phyloP scores from a whole-genome alignment of 2,329 filamentous ascomycete species.

The Aspergillus oerlinghausenensis region DNA sequence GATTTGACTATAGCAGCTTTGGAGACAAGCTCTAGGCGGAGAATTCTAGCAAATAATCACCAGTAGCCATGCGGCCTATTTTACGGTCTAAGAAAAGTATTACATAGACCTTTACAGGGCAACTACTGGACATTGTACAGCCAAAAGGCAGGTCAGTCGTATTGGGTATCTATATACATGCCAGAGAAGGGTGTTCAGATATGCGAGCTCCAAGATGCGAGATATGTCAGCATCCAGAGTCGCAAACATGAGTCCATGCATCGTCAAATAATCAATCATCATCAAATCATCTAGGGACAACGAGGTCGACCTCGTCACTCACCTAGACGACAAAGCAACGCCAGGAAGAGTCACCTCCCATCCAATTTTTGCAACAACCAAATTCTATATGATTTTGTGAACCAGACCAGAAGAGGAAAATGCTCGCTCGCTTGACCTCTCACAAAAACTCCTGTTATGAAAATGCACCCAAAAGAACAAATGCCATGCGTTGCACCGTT shows the following conservation, averaged over 20 bases:
- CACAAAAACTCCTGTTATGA: constrained; percentile 14
- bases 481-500: constrained; percentile 21
- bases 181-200: background rate
- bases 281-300: background rate
- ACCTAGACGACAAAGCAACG: background rate
- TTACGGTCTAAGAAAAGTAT: background rate
- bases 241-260: background rate
- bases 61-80: background rate
- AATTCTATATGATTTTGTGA: constrained; percentile 2
- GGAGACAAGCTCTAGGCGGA: constrained; percentile 57
- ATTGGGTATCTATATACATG: background rate
- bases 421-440: constrained; percentile 14
- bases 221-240: background rate
- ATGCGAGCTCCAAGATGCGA: background rate
- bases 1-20: constrained; percentile 60
- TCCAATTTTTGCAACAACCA: background rate
- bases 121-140: background rate
- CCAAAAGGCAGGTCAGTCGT: background rate
- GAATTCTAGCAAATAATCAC: constrained; percentile 19
- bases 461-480: constrained; percentile 15
- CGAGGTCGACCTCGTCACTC: background rate
- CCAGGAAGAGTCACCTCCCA: background rate
- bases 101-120: background rate
- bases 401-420: constrained; percentile 7
- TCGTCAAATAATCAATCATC: background rate